Conservation (phyloP, 2,329 filamentous ascomycete genomes). For the Berkeleyomyces rouxiae region DNA sequence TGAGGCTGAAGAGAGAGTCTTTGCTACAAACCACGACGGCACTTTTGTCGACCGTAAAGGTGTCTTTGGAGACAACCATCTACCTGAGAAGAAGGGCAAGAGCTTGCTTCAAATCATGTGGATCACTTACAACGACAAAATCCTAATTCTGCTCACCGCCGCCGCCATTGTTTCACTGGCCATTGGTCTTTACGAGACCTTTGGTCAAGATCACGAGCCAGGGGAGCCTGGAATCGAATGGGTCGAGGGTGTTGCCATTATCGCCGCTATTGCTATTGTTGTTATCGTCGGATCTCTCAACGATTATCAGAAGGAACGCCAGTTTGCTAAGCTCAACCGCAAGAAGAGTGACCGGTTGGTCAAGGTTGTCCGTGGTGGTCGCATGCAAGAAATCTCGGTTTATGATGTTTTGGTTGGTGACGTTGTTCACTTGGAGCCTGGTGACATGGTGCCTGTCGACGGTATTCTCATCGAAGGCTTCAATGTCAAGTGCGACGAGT, state of each 20-base stretch:
- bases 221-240: constrained; percentile 49
- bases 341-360: constrained; percentile 63
- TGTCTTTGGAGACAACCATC: constrained; percentile 53
- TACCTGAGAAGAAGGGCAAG: constrained; percentile 62
- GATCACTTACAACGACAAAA: constrained; percentile 75
- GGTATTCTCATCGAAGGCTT: constrained; percentile 57
- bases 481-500: constrained; percentile 62
- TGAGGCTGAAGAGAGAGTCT: not conserved
- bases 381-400: constrained; percentile 50
- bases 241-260: constrained; percentile 70
- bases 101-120: constrained; percentile 56
- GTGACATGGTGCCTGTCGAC: constrained; percentile 58
- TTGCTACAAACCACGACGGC: constrained; percentile 16
- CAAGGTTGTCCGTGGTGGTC: constrained; percentile 56
- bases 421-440: constrained; percentile 55
- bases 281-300: constrained; percentile 62
- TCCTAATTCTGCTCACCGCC: constrained; percentile 53
- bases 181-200: constrained; percentile 59
- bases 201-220: constrained; percentile 37
- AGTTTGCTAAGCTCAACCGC: constrained; percentile 62
- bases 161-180: constrained; percentile 59
- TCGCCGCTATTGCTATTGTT: constrained; percentile 63
- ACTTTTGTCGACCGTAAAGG: constrained; percentile 48
- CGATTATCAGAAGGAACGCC: constrained; percentile 65
- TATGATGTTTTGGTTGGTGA: constrained; percentile 55